A percentile compares a stretch with the other conserved stretches of the same genome.
These are phyloP conservation scores for Chytriomyces sp. DNA, from an alignment of 192 early-diverging fungal genomes.

Conservation along the genomic window DNA sequence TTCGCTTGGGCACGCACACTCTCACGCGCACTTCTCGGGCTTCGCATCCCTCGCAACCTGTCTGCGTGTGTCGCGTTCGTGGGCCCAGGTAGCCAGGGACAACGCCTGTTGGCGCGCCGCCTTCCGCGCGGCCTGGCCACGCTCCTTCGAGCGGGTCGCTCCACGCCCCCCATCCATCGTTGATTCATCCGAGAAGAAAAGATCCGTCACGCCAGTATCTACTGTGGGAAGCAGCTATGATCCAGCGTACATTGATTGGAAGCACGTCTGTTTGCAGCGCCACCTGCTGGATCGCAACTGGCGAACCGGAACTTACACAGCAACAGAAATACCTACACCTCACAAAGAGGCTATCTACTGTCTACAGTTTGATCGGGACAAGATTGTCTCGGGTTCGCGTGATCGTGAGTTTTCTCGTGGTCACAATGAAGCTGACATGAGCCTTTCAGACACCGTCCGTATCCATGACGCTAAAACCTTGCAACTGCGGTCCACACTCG, in stretches of 20 bases:
- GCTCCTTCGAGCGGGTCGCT: neutral
- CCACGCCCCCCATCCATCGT: neutral
- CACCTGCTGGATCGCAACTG: slow-evolving; percentile 71
- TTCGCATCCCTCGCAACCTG: slow-evolving; percentile 63
- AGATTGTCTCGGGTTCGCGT: slow-evolving; percentile 76
- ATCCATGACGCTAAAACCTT: slow-evolving; percentile 75
- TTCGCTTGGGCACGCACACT: slow-evolving; percentile 19
- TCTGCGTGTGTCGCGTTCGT: slow-evolving; percentile 64
- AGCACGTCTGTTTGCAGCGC: slow-evolving; percentile 69
- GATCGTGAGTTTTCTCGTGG: slow-evolving; percentile 39
- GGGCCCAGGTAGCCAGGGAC: slow-evolving; percentile 67
- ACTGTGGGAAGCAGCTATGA: no score
- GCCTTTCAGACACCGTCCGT: slow-evolving; percentile 52
- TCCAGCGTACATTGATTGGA: slow-evolving; percentile 83
- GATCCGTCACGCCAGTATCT: no score
- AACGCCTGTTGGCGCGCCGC: slow-evolving; percentile 75
- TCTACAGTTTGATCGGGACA: slow-evolving; percentile 72
- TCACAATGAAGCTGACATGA: neutral
- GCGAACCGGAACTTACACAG: slow-evolving; percentile 61
- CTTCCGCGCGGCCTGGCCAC: slow-evolving; percentile 30
- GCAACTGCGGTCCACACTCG: slow-evolving; percentile 57
- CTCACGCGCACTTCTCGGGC: slow-evolving; percentile 22
- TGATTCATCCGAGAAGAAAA: no score
- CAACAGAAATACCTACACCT: slow-evolving; percentile 57
- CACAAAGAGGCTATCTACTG: slow-evolving; percentile 89